These are phyloP conservation scores for Sporobolomyces phaffii DNA, from an alignment of 768 basidiomycete genomes.

Conservation along the genomic window DNA sequence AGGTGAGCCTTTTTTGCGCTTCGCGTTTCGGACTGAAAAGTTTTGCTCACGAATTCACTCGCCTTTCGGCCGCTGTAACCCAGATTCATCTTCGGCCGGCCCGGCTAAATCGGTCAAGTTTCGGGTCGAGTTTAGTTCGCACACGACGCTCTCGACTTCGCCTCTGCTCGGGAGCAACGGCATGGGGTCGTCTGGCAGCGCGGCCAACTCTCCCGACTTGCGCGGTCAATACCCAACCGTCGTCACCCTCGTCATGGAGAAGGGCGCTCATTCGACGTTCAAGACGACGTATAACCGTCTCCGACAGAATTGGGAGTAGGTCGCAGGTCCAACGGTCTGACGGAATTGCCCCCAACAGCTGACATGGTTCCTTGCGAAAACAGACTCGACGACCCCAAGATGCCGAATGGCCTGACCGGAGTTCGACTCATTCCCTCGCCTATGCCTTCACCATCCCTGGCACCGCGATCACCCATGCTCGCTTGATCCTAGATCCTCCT, in stretches of 20 bases:
- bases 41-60: no score
- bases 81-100: slow-evolving; percentile 24
- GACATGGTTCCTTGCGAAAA: not conserved
- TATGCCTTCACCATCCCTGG: slow-evolving; percentile 26
- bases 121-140: slow-evolving; percentile 63
- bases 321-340: no score
- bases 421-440: slow-evolving; percentile 36
- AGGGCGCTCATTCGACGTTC: slow-evolving; percentile 76
- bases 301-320: slow-evolving; percentile 61
- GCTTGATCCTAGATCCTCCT: not conserved
- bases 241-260: slow-evolving; percentile 71
- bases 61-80: no score
- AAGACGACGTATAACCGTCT: slow-evolving; percentile 65
- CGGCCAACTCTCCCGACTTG: slow-evolving; percentile 1
- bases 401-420: not conserved
- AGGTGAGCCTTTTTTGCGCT: slow-evolving; percentile 44
- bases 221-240: slow-evolving; percentile 54
- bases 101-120: slow-evolving; percentile 69
- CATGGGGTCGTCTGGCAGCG: not conserved
- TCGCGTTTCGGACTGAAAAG: no score
- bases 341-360: no score
- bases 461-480: slow-evolving; percentile 26
- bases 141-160: slow-evolving; percentile 33
- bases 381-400: slow-evolving; percentile 35
- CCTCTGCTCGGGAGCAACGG: slow-evolving; percentile 6